Conservation (phyloP, 31 red algal genomes). For the Endocladia muricata region DNA sequence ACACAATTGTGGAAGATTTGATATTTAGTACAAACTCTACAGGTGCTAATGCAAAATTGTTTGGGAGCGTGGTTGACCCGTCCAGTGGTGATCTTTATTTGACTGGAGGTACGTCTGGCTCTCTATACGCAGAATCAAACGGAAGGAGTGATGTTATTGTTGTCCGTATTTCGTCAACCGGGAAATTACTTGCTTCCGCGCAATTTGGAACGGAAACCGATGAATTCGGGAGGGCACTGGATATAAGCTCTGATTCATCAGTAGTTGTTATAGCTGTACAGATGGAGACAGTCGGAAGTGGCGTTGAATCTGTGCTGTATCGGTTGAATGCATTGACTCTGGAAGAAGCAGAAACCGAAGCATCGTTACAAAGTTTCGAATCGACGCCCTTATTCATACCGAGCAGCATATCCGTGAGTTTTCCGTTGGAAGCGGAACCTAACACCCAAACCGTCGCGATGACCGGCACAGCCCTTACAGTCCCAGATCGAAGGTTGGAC, state of each 20-base stretch:
- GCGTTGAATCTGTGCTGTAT: slow-evolving; percentile 34
- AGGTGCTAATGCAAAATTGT: slow-evolving; percentile 23
- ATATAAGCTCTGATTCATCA: slow-evolving; percentile 12
- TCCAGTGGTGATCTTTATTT: slow-evolving; percentile 31
- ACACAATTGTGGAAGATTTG: slow-evolving; percentile 8
- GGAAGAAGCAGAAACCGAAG: not conserved
- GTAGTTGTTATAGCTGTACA: slow-evolving; percentile 32
- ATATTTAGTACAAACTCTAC: slow-evolving; percentile 8
- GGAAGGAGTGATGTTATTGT: slow-evolving; percentile 43
- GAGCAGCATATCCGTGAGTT: slow-evolving; percentile 15
- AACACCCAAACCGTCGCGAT: slow-evolving; percentile 20
- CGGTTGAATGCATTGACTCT: slow-evolving; percentile 26
- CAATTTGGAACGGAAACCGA: slow-evolving; percentile 34
- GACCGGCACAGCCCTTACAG: slow-evolving; percentile 20
- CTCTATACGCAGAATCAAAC: slow-evolving; percentile 16
- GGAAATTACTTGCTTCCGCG: slow-evolving; percentile 8
- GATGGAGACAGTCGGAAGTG: not conserved
- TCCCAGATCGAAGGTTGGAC: slow-evolving; percentile 34
- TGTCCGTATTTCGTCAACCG: slow-evolving; percentile 30
- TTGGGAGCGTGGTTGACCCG: slow-evolving; percentile 11
- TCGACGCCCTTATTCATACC: slow-evolving; percentile 29
- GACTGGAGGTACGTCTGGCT: slow-evolving; percentile 33
- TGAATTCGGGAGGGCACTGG: slow-evolving; percentile 39
- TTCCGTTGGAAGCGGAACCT: slow-evolving; percentile 11
- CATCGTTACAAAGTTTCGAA: slow-evolving; percentile 14